These are phyloP conservation scores for Aspergillus aculeatinus DNA, from an alignment of 2,329 filamentous ascomycete species.

Conservation along the genomic window DNA sequence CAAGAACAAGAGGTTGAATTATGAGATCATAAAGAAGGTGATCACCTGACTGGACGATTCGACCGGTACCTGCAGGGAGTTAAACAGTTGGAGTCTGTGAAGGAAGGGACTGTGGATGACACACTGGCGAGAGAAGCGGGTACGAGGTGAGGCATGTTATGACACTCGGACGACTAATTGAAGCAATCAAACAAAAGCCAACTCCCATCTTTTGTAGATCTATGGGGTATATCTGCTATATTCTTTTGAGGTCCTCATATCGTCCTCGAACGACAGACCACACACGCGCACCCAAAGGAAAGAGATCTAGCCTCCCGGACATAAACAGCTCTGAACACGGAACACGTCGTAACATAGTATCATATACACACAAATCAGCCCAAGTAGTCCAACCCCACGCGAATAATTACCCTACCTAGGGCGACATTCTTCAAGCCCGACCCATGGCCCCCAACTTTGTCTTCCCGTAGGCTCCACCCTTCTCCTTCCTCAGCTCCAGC, in stretches of 20 bases:
- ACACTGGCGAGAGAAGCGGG: too few relatives aligned
- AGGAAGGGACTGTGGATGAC: too few relatives aligned
- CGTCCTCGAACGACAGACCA: not conserved
- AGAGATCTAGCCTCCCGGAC: not conserved
- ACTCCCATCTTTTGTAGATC: slow-evolving; percentile 3
- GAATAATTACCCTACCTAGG: not conserved
- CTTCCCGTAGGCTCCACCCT: slow-evolving; percentile 75
- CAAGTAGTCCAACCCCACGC: not conserved
- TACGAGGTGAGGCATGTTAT: too few relatives aligned
- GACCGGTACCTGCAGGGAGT: too few relatives aligned
- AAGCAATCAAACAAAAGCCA: not conserved
- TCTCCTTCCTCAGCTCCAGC: slow-evolving; percentile 74
- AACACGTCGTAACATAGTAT: not conserved
- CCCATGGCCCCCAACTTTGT: slow-evolving; percentile 49
- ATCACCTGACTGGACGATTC: too few relatives aligned
- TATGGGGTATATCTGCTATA: slow-evolving; percentile 19
- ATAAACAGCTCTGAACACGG: slow-evolving; percentile 1
- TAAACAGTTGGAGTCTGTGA: too few relatives aligned
- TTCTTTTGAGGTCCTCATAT: not conserved
- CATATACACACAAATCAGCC: not conserved
- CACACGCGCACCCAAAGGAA: not conserved
- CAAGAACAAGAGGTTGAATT: not conserved
- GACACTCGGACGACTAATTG: too few relatives aligned
- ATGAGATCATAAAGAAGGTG: too few relatives aligned
- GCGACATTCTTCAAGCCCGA: slow-evolving; percentile 19